Base-by-base conservation (phyloP, 2,329 filamentous ascomycete species). In the Blumeria hordei region DNA sequence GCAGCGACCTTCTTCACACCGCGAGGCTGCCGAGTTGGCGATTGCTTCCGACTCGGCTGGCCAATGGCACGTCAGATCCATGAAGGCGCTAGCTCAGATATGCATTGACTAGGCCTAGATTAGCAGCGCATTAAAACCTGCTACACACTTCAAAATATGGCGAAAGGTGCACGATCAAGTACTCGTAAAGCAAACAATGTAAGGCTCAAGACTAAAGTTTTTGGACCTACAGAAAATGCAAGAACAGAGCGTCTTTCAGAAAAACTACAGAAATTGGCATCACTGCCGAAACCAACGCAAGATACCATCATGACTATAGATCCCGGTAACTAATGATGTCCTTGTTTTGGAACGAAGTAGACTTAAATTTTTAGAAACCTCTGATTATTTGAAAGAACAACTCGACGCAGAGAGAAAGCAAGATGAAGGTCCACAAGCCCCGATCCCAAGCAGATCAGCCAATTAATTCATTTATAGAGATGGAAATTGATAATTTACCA, bases 91-190 rank as follows among this genome's bases (percentile, higher is more conserved):
- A 28, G 21, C 21, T 28, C 4, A 2, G 21, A 28, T 28, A 28
- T 28, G 21, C 21, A 28, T 28, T 28, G 21, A 28, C 21, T 28
- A 28, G 21, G 21, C 21, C 21, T 28, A 28, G 21, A 28, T 28
- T 28, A 28, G 21, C 21, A 28, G 4, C 21, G 21, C 21, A 28
- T 28, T 4, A 28, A 28, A 28, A 28, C 4, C 21, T 28, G 4
- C 21, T 28, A 28, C 21, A 28, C 21, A 28, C 33, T 12, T 28
- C 21, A 54, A 66, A 75, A 55, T 62, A 96, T 95, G 90, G 90
- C 88, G 28, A 95, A 94, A 68, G 84, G 85, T 66, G 73, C 84
- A 58, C 77, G 90, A 67, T 78, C 88, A 60, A 93, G 83, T 66
- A 73, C 77, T 60, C 79, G 74, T 63, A 95, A 95, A 72, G 74